Evolutionary conservation across 352 stramenopile genomes (phyloP).

Genomic region (Aphanomyces stellatus): DNA sequence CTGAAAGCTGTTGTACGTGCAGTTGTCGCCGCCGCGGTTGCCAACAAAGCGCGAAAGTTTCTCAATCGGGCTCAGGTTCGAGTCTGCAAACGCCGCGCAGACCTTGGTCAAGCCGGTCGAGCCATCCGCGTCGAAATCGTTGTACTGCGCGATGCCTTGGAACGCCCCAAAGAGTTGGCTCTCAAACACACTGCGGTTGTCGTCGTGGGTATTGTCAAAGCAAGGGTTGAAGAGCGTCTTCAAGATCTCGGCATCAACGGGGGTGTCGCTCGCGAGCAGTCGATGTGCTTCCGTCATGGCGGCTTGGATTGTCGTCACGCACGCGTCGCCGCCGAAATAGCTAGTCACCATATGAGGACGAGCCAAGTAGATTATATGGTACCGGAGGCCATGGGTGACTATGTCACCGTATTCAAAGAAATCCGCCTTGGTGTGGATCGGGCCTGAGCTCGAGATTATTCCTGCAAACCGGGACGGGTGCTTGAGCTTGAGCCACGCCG

Average conservation of each 20-base stretch:
- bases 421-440: slow-evolving; percentile 57
- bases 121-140: background rate
- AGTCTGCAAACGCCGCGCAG: background rate
- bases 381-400: slow-evolving; percentile 64
- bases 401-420: slow-evolving; percentile 62
- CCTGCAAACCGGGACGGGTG: slow-evolving; percentile 55
- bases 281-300: slow-evolving; percentile 29
- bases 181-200: slow-evolving; percentile 6
- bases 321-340: slow-evolving; percentile 43
- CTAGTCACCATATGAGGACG: too few species aligned
- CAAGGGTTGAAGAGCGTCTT: slow-evolving; percentile 15
- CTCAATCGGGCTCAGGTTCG: background rate
- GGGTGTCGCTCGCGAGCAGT: background rate
- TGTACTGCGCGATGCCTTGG: background rate
- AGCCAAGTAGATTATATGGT: too few species aligned
- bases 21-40: slow-evolving; percentile 18
- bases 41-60: background rate
- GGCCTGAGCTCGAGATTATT: slow-evolving; percentile 39
- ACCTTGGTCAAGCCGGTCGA: background rate
- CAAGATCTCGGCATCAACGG: background rate
- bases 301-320: slow-evolving; percentile 45
- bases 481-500: slow-evolving; percentile 92
- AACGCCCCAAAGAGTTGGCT: background rate
- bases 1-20: slow-evolving; percentile 74
- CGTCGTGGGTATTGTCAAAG: background rate